Conservation (phyloP, 2,329 filamentous ascomycete genomes). For the Drechslerella dactyloides region DNA sequence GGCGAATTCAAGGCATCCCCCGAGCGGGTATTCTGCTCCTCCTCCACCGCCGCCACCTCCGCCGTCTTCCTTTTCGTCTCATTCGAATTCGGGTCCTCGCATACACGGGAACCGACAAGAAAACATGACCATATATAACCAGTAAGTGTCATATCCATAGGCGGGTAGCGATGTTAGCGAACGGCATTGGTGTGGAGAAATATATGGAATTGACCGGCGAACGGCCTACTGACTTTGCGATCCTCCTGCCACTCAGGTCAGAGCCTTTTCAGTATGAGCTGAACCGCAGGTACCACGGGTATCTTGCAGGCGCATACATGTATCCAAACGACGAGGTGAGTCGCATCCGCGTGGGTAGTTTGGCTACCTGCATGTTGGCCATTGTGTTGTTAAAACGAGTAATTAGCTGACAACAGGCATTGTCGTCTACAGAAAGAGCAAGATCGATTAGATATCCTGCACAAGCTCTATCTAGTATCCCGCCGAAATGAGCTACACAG, state of each 20-base stretch:
- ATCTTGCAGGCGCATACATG: conserved; percentile 72
- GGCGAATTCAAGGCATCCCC: conserved; percentile 49
- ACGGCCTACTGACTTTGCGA: conserved; percentile 1
- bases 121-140: conserved; percentile 46
- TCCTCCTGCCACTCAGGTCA: conserved; percentile 4
- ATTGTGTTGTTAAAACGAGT: conserved; percentile 20
- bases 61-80: conserved; percentile 16
- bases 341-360: too few species aligned
- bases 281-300: conserved; percentile 73
- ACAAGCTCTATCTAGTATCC: conserved; percentile 74
- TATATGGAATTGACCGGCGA: neutral
- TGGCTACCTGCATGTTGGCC: neutral
- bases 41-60: conserved; percentile 20
- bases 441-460: conserved; percentile 80
- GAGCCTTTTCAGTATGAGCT: conserved; percentile 63
- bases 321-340: conserved; percentile 77
- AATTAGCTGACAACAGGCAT: conserved; percentile 41
- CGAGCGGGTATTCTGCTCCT: conserved; percentile 49
- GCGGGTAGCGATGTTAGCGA: neutral
- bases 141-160: conserved; percentile 17
- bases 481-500: conserved; percentile 63
- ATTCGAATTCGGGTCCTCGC: conserved; percentile 23
- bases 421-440: conserved; percentile 66
- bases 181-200: neutral
- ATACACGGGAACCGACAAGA: conserved; percentile 38